phyloP scores from a whole-genome alignment of 768 basidiomycete species.

The Tylopilus intermedius region DNA sequence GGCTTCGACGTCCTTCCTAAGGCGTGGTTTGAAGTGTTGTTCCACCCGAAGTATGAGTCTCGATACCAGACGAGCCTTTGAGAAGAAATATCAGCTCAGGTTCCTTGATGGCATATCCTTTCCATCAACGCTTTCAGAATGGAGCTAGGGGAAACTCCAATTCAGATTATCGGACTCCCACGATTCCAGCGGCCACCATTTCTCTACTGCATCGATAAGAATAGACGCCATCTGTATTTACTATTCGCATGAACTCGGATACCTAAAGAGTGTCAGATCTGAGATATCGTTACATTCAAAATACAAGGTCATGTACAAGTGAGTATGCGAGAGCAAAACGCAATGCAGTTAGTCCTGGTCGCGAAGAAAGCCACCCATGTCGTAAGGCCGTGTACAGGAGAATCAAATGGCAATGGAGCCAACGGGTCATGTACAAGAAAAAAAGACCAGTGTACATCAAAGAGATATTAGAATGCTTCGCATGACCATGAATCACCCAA shows the following conservation, averaged over 20 bases:
- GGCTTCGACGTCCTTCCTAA: background rate
- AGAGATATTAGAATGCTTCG: constrained; percentile 7
- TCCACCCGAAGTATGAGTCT: background rate
- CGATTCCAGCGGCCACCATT: background rate
- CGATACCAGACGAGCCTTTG: background rate
- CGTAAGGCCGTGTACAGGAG: constrained; percentile 17
- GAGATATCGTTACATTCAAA: constrained; percentile 21
- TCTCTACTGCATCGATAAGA: too few relatives aligned
- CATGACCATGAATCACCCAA: constrained; percentile 6
- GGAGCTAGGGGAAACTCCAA: background rate
- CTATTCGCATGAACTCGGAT: background rate
- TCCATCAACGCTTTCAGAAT: background rate
- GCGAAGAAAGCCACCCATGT: constrained; percentile 11
- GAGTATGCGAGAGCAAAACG: constrained; percentile 13
- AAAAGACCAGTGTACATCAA: constrained; percentile 9
- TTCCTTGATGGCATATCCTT: too few relatives aligned
- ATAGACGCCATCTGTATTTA: too few relatives aligned
- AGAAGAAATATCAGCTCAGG: background rate
- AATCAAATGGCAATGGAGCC: background rate
- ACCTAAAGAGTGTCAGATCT: background rate
- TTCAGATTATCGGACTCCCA: background rate
- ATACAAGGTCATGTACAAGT: constrained; percentile 21
- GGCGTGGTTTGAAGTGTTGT: background rate
- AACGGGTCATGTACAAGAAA: constrained; percentile 16
- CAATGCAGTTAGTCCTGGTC: constrained; percentile 9